Conservation (phyloP, 2,329 filamentous ascomycete genomes). For the Ambrosiella beaveri region DNA sequence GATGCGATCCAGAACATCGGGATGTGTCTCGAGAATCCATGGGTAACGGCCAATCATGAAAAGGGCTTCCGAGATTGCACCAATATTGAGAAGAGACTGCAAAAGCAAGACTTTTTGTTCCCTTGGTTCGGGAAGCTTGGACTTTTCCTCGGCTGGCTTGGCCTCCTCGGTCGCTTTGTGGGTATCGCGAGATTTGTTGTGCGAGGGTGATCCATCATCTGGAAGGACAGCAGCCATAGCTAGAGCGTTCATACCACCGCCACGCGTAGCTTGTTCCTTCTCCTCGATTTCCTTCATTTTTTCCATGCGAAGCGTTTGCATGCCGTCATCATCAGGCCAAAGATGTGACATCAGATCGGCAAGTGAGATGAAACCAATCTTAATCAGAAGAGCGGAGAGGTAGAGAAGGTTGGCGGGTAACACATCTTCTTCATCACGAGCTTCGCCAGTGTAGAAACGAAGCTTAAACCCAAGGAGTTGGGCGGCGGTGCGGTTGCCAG, state of each 20-base stretch:
- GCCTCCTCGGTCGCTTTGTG: conserved; percentile 8
- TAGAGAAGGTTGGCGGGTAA: conserved; percentile 88
- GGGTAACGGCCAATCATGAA: conserved; percentile 85
- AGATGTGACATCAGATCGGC: conserved; percentile 83
- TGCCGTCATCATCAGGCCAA: conserved; percentile 67
- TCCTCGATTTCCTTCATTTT: conserved; percentile 63
- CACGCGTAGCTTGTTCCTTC: conserved; percentile 52
- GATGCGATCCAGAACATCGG: conserved; percentile 62
- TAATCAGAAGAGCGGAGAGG: conserved; percentile 79
- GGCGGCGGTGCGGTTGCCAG: conserved; percentile 79
- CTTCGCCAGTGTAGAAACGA: conserved; percentile 75
- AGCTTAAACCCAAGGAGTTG: conserved; percentile 95
- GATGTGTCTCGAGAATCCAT: conserved; percentile 75
- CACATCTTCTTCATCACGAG: conserved; percentile 55
- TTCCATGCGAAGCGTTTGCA: conserved; percentile 55
- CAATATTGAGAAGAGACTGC: conserved; percentile 73
- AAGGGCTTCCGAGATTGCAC: conserved; percentile 79
- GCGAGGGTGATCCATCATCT: conserved; percentile 50
- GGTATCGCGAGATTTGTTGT: conserved; percentile 28
- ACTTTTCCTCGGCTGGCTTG: conserved; percentile 27
- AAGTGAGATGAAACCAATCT: conserved; percentile 90
- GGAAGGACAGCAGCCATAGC: conserved; percentile 72
- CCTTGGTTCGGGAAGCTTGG: conserved; percentile 48
- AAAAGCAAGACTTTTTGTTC: conserved; percentile 82
- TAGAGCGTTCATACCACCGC: conserved; percentile 62